Percentiles rank a stretch among this genome's conserved stretches.
These are phyloP conservation scores for Pseudisothecium myosuroides DNA, from an alignment of 225 moss, liverwort and hornwort genomes.

Conservation along the genomic window DNA sequence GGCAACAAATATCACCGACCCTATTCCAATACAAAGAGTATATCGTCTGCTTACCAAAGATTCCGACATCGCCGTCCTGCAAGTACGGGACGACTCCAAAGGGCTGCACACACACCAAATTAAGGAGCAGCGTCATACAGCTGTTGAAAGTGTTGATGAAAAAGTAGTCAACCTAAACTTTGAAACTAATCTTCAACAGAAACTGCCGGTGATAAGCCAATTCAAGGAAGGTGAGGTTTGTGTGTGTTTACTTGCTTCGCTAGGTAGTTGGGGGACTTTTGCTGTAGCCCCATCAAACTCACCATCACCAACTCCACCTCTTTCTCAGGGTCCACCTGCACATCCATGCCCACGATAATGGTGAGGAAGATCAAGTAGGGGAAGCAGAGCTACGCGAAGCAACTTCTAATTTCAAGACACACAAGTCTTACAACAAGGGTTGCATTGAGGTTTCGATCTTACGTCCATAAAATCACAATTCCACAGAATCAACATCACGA, in stretches of 20 bases:
- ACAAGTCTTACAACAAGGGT: neutral
- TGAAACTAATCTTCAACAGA: neutral
- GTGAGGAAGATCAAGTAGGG: neutral
- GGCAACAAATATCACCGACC: neutral
- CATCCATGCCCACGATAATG: neutral
- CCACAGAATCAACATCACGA: neutral
- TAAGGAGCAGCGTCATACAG: neutral
- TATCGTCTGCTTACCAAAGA: conserved; percentile 11
- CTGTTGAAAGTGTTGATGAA: neutral
- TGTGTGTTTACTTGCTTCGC: conserved; percentile 11
- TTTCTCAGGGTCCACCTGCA: conserved; percentile 17
- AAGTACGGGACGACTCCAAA: conserved; percentile 15
- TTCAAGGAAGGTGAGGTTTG: neutral
- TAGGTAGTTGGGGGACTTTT: neutral
- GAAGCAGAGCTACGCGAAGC: neutral
- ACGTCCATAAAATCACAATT: neutral
- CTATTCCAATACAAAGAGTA: neutral
- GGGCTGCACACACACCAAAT: conserved; percentile 9
- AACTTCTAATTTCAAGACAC: no score
- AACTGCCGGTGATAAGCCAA: neutral
- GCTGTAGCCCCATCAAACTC: neutral
- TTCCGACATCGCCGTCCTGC: conserved; percentile 9
- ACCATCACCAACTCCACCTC: conserved; percentile 24
- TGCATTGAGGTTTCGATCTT: neutral
- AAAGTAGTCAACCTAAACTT: neutral